Percentiles rank a stretch among this genome's conserved stretches.
These are phyloP conservation scores for Circinella umbellata DNA, from an alignment of 371 early-diverging fungal species.

Conservation along the genomic window DNA sequence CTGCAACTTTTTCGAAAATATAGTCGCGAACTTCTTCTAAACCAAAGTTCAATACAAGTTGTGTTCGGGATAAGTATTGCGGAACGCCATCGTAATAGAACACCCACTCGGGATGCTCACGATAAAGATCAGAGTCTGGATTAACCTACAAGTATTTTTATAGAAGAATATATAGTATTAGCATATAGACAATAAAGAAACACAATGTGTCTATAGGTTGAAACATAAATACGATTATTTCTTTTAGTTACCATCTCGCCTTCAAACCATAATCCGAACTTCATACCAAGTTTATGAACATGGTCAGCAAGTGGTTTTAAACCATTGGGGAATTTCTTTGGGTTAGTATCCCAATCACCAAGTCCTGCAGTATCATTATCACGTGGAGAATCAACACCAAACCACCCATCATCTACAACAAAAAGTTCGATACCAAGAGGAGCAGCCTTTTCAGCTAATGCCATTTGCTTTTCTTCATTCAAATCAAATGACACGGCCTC, in stretches of 20 bases:
- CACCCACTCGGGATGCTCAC: conserved; percentile 47
- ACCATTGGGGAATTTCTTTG: conserved; percentile 50
- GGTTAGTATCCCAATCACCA: conserved; percentile 57
- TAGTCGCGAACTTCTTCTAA: conserved; percentile 32
- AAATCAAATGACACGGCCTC: conserved; percentile 44
- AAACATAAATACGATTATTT: background rate
- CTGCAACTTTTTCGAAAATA: conserved; percentile 14
- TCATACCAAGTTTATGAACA: conserved; percentile 49
- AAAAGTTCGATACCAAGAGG: conserved; percentile 43
- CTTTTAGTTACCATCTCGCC: conserved; percentile 39
- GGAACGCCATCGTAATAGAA: conserved; percentile 14
- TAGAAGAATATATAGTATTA: too few relatives aligned
- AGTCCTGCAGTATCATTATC: conserved; percentile 41
- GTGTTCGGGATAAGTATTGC: conserved; percentile 26
- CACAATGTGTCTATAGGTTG: too few relatives aligned
- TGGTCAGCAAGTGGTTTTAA: conserved; percentile 45
- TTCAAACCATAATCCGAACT: conserved; percentile 63
- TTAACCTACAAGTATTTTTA: conserved; percentile 24
- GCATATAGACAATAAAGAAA: too few relatives aligned
- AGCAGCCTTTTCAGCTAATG: conserved; percentile 34
- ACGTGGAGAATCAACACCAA: conserved; percentile 23
- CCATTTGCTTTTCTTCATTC: conserved; percentile 31
- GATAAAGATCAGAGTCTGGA: conserved; percentile 43
- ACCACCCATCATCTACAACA: conserved; percentile 65
- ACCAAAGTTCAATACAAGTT: conserved; percentile 40